These are phyloP conservation scores for Rhodotorula paludigena DNA, from an alignment of 768 basidiomycete genomes.

Conservation along the genomic window DNA sequence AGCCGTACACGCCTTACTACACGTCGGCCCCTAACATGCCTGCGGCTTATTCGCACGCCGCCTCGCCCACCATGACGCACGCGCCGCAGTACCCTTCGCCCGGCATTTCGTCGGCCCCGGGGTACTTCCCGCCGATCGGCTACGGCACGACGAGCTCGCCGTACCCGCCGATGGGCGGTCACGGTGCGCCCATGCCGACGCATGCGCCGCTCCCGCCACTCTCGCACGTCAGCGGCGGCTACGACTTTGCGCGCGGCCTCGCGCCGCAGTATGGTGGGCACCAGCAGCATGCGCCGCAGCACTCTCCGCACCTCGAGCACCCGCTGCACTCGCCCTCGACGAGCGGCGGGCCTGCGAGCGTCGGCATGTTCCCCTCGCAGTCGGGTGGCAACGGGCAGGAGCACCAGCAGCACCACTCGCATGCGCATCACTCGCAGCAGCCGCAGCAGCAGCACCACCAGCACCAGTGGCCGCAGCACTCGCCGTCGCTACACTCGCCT, in stretches of 20 bases:
- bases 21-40: slow-evolving; percentile 1
- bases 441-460: neutral
- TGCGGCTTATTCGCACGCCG: slow-evolving; percentile 8
- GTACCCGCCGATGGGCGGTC: neutral
- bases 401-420: neutral
- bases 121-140: slow-evolving; percentile 4
- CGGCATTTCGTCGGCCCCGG: neutral
- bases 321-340: neutral
- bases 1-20: slow-evolving; percentile 31
- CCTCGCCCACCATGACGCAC: slow-evolving; percentile 1
- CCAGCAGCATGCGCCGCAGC: neutral
- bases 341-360: neutral
- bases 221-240: neutral
- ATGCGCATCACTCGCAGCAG: neutral
- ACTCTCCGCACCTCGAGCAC: neutral
- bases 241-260: neutral
- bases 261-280: neutral
- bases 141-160: no score
- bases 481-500: neutral
- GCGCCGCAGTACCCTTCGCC: slow-evolving; percentile 4
- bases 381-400: no score
- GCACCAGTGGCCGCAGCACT: neutral
- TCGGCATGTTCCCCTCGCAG: neutral
- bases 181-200: neutral
- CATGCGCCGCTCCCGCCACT: slow-evolving; percentile 4